Percentiles rank a stretch among this genome's conserved stretches.
Evolutionary conservation across 1,284 basidiomycete species (phyloP).

Genomic region (Flammula alnicola): DNA sequence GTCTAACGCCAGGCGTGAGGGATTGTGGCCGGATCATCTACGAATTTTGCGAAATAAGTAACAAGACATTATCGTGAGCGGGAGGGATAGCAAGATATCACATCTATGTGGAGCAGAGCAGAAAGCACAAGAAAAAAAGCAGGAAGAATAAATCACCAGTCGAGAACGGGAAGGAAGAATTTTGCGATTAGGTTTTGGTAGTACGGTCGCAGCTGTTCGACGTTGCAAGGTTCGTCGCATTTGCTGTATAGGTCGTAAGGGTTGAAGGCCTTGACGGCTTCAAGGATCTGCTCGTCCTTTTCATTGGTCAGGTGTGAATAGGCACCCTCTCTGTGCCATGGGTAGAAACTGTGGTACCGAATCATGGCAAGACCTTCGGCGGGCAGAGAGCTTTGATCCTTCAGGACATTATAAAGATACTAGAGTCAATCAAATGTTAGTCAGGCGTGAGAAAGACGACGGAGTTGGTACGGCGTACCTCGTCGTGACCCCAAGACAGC

Average conservation of each 20-base stretch:
- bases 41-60: background rate
- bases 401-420: conserved; percentile 81
- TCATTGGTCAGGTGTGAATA: conserved; percentile 80
- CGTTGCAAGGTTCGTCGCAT: conserved; percentile 71
- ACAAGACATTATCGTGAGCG: background rate
- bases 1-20: background rate
- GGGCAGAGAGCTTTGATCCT: conserved; percentile 79
- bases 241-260: conserved; percentile 94
- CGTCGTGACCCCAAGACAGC: conserved; percentile 91
- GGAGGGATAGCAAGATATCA: background rate
- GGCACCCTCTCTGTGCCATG: conserved; percentile 89
- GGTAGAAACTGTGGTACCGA: conserved; percentile 93
- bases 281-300: conserved; percentile 63
- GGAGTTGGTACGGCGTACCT: conserved; percentile 52
- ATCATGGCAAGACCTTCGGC: conserved; percentile 89
- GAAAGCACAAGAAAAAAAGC: conserved; percentile 4
- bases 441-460: conserved; percentile 19
- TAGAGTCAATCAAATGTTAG: conserved; percentile 32
- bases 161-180: conserved; percentile 80
- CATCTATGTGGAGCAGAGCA: conserved; percentile 5
- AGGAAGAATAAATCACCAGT: conserved; percentile 58
- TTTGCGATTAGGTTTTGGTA: conserved; percentile 83
- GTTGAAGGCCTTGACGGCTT: conserved; percentile 80
- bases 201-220: conserved; percentile 75
- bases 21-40: conserved; percentile 11